Conservation (phyloP, 2,329 filamentous ascomycete species). For the Cercospora sesami region DNA sequence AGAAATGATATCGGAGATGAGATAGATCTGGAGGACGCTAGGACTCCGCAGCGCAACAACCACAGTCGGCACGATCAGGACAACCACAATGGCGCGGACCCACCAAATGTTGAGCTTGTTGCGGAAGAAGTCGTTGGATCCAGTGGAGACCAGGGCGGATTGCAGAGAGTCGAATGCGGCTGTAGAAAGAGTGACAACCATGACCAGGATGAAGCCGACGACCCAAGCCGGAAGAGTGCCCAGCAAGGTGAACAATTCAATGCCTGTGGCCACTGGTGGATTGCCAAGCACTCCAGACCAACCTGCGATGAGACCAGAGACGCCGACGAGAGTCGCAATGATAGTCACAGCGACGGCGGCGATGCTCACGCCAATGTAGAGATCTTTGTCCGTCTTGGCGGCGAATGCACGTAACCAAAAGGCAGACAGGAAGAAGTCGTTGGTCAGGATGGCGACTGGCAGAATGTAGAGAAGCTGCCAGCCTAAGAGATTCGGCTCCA, state of each 20-base stretch:
- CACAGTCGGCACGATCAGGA: conserved; percentile 72
- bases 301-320: conserved; percentile 70
- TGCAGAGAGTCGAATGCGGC: conserved; percentile 80
- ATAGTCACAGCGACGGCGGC: conserved; percentile 65
- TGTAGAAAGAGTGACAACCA: conserved; percentile 68
- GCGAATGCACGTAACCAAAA: conserved; percentile 86
- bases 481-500: conserved; percentile 69
- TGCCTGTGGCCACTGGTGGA: conserved; percentile 61
- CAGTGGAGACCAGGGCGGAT: conserved; percentile 75
- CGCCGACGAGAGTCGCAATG: conserved; percentile 71
- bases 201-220: conserved; percentile 77
- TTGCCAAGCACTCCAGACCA: conserved; percentile 74
- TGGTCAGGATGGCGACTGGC: conserved; percentile 76
- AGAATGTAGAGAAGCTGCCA: conserved; percentile 87
- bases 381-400: conserved; percentile 73
- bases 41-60: conserved; percentile 73
- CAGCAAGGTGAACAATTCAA: conserved; percentile 75
- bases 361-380: conserved; percentile 71
- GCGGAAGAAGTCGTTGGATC: conserved; percentile 80
- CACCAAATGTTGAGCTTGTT: conserved; percentile 75
- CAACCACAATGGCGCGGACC: conserved; percentile 67
- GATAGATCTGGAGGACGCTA: conserved; percentile 75
- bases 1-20: conserved; percentile 78
- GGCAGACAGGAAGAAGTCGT: conserved; percentile 82
- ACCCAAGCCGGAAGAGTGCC: conserved; percentile 74